Evolutionary conservation across 2,329 filamentous ascomycete genomes (phyloP).

Genomic region (Penicillium occitanis): DNA sequence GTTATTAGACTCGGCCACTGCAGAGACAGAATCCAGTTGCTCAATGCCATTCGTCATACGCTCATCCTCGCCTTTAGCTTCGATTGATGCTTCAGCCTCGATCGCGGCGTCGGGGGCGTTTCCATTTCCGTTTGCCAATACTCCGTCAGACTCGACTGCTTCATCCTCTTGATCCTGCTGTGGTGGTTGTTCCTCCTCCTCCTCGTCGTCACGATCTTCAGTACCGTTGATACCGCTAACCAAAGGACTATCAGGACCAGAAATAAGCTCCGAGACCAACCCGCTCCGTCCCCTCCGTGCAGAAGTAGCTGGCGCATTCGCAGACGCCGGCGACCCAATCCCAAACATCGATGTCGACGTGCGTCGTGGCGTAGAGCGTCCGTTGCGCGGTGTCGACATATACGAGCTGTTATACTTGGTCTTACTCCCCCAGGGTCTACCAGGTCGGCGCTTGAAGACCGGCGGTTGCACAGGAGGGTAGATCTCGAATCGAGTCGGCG

Average conservation of each 20-base stretch:
- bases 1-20: background rate
- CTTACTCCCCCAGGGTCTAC: constrained; percentile 40
- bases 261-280: constrained; percentile 9
- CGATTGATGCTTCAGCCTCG: background rate
- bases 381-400: constrained; percentile 34
- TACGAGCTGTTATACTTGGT: constrained; percentile 28
- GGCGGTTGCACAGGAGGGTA: constrained; percentile 43
- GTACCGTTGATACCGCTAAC: background rate
- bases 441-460: constrained; percentile 37
- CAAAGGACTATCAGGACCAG: constrained; percentile 11
- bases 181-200: background rate
- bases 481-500: constrained; percentile 45
- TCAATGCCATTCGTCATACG: constrained; percentile 5
- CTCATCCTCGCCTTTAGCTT: constrained; percentile 4
- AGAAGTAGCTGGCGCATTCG: constrained; percentile 20
- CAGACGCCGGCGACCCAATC: constrained; percentile 31
- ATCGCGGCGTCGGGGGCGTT: background rate
- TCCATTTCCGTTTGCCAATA: background rate
- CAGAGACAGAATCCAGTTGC: background rate
- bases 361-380: constrained; percentile 40
- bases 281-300: constrained; percentile 38
- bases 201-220: background rate
- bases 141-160: background rate
- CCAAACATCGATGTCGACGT: constrained; percentile 29
- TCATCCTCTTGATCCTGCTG: background rate